These are phyloP conservation scores for Spergularia marina DNA, from an alignment of 148 eudicot genomes.

Conservation along the genomic window DNA sequence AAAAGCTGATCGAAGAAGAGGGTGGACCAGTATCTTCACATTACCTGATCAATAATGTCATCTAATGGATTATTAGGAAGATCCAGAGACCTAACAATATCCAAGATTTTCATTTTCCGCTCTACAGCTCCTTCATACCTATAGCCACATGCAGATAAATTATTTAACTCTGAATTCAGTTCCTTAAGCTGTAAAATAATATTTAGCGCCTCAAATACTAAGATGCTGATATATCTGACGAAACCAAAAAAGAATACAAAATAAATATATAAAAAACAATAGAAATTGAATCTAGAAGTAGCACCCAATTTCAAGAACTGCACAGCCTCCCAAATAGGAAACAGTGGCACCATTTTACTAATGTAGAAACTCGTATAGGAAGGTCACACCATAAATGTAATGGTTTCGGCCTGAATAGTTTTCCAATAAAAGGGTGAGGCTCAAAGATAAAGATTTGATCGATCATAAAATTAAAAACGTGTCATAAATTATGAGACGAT, in stretches of 20 bases:
- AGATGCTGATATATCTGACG: neutral
- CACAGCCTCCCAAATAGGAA: neutral
- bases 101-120: slow-evolving; percentile 66
- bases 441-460: too few species aligned
- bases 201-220: neutral
- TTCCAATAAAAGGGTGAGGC: too few species aligned
- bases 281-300: neutral
- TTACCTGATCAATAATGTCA: slow-evolving; percentile 95
- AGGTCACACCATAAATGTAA: too few species aligned
- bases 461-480: too few species aligned
- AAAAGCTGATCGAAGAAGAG: neutral
- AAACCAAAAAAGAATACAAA: neutral
- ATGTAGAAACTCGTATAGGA: too few species aligned
- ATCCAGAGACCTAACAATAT: slow-evolving; percentile 69
- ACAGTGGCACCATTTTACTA: neutral
- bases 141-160: slow-evolving; percentile 12
- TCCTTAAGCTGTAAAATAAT: neutral
- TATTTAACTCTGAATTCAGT: neutral
- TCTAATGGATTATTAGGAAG: slow-evolving; percentile 97
- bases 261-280: neutral
- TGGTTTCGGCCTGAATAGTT: too few species aligned
- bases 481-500: too few species aligned
- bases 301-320: neutral
- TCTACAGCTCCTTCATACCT: slow-evolving; percentile 86
- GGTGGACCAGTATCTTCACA: neutral